Base-by-base conservation (phyloP, 495 filamentous ascomycete species). In the Podospora pseudopauciseta region DNA sequence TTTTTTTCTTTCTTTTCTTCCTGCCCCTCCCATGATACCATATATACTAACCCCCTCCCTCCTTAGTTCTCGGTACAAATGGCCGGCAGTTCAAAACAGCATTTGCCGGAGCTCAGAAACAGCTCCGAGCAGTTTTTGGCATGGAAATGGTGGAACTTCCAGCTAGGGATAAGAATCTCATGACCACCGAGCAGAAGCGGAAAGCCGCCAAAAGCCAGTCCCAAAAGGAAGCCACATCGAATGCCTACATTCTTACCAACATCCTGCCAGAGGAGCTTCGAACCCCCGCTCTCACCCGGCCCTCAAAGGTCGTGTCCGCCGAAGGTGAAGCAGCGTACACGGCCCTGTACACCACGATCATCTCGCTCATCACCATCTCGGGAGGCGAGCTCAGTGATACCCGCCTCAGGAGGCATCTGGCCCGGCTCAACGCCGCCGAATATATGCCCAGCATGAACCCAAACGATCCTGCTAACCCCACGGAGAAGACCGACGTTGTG, bases 61-160 rank as follows among this genome's bases (percentile, higher is more conserved):
- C 54, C 15, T 27, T 65, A 87, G 86, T 88, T 49, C 79, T 88
- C 16, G 84, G 83, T 5, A 68, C 77, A 26, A 79, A 86, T n/a
- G 71, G 81, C 13, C 81, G 88, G 3, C 83, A 87, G 65, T 94
- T 93, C 74, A 91, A 88, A 73, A 74, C 75, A 9, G 86, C 93
- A 2, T 93, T 93, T 70, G 86, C 86, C 1, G 80, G 77, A 23
- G 88, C 91, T 27, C 92, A 94, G 77, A 80, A 79, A 19, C 83
- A 87, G 68, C 79, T 97, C 32, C 78, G 82, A 27, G 78, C 73
- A 3, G 81, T 84, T 7, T 97, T 96, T 74, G 94, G 94, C 4
- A 95, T 97, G 91, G 86, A 93, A 76, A 86, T 97, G 84, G 81
- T 83, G 1, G 93, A 96, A 78, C 81, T 97, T 65, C 94, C 94